Conservation (phyloP, 116 monocot genomes). For the Thalassia testudinum region DNA sequence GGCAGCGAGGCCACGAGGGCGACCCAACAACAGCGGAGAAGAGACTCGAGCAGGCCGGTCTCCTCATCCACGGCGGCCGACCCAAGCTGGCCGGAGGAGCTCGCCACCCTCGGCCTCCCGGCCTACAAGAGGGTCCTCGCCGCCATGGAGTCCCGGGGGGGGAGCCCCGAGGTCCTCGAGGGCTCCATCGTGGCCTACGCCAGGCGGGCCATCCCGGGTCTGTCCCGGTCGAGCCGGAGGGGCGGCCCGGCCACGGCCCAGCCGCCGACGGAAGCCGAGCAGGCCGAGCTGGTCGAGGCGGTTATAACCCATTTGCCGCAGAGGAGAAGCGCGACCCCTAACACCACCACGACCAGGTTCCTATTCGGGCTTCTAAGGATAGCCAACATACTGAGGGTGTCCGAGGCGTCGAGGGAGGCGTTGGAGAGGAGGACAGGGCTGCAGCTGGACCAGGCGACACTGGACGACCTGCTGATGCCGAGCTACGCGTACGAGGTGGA, state of each 20-base stretch:
- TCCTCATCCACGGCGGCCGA: slow-evolving; percentile 5
- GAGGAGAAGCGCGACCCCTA: slow-evolving; percentile 24
- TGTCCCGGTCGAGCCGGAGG: slow-evolving; percentile 55
- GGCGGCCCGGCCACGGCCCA: slow-evolving; percentile 4
- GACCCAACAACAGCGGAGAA: background rate
- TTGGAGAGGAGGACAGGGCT: slow-evolving; percentile 63
- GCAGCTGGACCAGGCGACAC: slow-evolving; percentile 58
- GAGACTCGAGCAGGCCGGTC: background rate
- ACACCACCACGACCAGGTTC: slow-evolving; percentile 28
- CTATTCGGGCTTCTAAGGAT: slow-evolving; percentile 67
- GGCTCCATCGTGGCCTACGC: slow-evolving; percentile 66
- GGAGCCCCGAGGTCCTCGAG: slow-evolving; percentile 50
- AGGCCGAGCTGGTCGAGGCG: slow-evolving; percentile 62
- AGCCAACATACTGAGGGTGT: slow-evolving; percentile 36
- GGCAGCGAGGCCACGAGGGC: no score
- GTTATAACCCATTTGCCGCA: slow-evolving; percentile 45
- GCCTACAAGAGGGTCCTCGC: slow-evolving; percentile 56
- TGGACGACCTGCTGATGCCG: slow-evolving; percentile 90
- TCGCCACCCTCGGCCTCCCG: slow-evolving; percentile 45
- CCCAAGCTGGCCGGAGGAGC: slow-evolving; percentile 49
- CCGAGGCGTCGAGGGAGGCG: slow-evolving; percentile 22
- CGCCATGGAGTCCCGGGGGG: slow-evolving; percentile 43
- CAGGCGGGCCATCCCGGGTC: slow-evolving; percentile 56
- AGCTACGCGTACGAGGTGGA: slow-evolving; percentile 67
- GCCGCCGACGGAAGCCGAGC: slow-evolving; percentile 27